phyloP scores from a whole-genome alignment of 116 monocot species.

The Phalaenopsis hybrid region DNA sequence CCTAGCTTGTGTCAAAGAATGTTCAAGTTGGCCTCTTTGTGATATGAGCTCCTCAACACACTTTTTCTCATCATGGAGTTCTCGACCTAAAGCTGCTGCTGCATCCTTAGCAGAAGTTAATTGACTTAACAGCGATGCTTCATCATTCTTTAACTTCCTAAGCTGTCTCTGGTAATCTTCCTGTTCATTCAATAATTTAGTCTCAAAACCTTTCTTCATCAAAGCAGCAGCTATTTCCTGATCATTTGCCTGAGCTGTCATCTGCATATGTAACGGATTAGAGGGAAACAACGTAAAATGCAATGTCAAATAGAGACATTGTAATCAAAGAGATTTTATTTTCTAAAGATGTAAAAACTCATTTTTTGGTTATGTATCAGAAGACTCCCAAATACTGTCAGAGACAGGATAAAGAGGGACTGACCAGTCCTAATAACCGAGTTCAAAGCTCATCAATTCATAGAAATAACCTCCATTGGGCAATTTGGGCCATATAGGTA shows the following conservation, averaged over 20 bases:
- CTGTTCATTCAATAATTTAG: conserved; percentile 27
- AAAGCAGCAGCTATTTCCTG: conserved; percentile 29
- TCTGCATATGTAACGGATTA: conserved; percentile 26
- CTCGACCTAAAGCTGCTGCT: conserved; percentile 31
- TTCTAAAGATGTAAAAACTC: background rate
- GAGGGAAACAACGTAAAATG: background rate
- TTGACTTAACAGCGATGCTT: conserved; percentile 32
- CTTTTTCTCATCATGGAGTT: conserved; percentile 47
- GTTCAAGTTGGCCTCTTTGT: conserved; percentile 36
- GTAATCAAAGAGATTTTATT: background rate
- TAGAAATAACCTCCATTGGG: background rate
- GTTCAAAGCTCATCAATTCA: background rate
- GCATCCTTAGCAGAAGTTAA: conserved; percentile 40
- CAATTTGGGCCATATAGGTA: background rate
- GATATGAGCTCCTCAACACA: conserved; percentile 31
- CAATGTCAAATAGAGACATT: background rate
- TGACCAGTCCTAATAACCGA: background rate
- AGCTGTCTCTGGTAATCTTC: conserved; percentile 37
- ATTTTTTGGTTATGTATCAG: background rate
- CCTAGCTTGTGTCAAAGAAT: conserved; percentile 22
- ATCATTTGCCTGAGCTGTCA: conserved; percentile 27
- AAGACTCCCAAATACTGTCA: background rate
- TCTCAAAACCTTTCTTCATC: conserved; percentile 44
- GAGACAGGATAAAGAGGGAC: background rate
- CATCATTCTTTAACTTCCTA: conserved; percentile 41